Evolutionary conservation across 306 rosid genomes (phyloP).

Genomic region (Adenanthera pavonina): DNA sequence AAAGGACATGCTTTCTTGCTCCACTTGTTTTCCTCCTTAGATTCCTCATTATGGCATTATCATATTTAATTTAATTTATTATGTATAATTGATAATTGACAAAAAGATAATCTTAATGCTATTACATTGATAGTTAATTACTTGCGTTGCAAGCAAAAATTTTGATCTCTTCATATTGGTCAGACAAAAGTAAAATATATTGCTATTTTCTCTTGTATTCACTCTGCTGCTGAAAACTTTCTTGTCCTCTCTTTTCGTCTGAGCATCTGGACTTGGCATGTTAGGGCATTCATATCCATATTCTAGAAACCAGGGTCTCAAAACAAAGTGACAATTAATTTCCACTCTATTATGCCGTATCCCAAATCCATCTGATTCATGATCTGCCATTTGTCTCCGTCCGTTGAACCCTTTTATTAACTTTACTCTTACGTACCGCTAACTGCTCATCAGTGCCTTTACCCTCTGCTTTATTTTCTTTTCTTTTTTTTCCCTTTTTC

Average conservation of each 20-base stretch:
- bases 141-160: background rate
- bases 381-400: background rate
- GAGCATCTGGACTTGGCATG: background rate
- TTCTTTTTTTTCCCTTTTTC: background rate
- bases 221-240: background rate
- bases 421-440: background rate
- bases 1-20: background rate
- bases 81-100: background rate
- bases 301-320: background rate
- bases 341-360: background rate
- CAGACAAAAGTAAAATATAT: background rate
- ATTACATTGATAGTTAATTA: background rate
- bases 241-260: background rate
- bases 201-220: background rate
- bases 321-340: background rate
- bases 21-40: background rate
- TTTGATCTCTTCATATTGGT: background rate
- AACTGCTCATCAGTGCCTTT: background rate
- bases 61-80: too few relatives aligned
- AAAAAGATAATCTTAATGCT: background rate
- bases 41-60: background rate
- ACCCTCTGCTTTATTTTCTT: background rate
- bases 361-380: background rate
- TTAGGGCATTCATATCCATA: constrained; percentile 4
- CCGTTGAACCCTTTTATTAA: background rate